These are phyloP conservation scores for Fusarium devonianum DNA, from an alignment of 2,329 filamentous ascomycete species.

Conservation along the genomic window DNA sequence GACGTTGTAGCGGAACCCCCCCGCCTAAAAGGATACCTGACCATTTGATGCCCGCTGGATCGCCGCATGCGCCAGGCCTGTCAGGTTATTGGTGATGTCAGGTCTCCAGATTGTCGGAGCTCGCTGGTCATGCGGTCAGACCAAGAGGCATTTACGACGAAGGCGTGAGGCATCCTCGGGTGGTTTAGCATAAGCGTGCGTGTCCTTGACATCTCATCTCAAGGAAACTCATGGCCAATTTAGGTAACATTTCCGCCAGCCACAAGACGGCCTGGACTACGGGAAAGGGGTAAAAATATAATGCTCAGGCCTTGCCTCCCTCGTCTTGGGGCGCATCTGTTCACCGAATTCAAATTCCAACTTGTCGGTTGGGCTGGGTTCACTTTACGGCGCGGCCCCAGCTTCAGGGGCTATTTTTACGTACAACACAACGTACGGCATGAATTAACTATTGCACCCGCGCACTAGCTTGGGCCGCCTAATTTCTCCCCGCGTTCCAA, in stretches of 20 bases:
- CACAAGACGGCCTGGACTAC: constrained; percentile 7
- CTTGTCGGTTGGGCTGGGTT: constrained; percentile 11
- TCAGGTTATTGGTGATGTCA: constrained; percentile 40
- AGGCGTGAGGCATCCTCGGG: neutral
- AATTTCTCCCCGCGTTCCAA: constrained; percentile 37
- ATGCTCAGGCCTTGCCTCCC: constrained; percentile 14
- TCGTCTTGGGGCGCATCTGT: constrained; percentile 13
- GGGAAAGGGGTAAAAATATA: neutral
- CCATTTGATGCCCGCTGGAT: constrained; percentile 26
- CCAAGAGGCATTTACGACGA: neutral
- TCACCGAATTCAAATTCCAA: constrained; percentile 1
- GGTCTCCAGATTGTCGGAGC: constrained; percentile 33
- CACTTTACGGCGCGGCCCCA: constrained; percentile 9
- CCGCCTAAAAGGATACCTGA: constrained; percentile 21
- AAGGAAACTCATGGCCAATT: too few species aligned
- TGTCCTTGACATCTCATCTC: too few species aligned
- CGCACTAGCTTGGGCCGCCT: constrained; percentile 19
- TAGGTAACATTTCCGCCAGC: constrained; percentile 6
- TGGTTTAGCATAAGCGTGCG: neutral
- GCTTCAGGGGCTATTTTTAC: constrained; percentile 33
- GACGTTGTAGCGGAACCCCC: constrained; percentile 7
- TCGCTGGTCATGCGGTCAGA: constrained; percentile 10
- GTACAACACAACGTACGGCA: constrained; percentile 22
- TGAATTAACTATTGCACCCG: constrained; percentile 16
- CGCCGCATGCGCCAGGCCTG: constrained; percentile 33